Percentiles rank a stretch among this genome's conserved stretches.
Conservation (phyloP, 345 rosid genomes). For the Populus nigra region DNA sequence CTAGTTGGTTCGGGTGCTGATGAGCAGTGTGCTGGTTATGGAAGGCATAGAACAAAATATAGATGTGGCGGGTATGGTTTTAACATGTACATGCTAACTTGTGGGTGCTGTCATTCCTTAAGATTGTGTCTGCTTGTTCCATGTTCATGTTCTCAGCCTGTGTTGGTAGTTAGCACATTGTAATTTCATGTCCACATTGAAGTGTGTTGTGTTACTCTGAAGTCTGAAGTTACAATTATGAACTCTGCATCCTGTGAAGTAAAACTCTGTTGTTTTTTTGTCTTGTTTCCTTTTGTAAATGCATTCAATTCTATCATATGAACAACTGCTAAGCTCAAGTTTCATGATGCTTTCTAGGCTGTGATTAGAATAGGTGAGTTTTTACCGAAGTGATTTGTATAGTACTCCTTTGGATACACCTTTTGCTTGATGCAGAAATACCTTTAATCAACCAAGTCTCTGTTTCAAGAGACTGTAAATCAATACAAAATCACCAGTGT, state of each 20-base stretch:
- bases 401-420: too few species aligned
- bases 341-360: too few species aligned
- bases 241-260: neutral
- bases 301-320: too few species aligned
- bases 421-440: too few species aligned
- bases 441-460: too few species aligned
- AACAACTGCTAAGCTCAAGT: too few species aligned
- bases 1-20: constrained; percentile 97
- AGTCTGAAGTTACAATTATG: neutral
- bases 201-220: neutral
- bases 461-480: too few species aligned
- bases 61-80: constrained; percentile 64
- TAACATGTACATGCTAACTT: neutral
- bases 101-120: neutral
- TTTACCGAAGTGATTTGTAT: too few species aligned
- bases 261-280: neutral
- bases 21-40: constrained; percentile 99
- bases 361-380: too few species aligned
- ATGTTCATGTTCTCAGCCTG: too few species aligned
- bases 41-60: constrained; percentile 84
- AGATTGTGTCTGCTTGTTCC: too few species aligned
- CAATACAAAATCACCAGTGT: neutral
- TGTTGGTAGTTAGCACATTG: neutral
- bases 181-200: neutral
- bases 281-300: neutral